A percentile compares a stretch with the other conserved stretches of the same genome.
phyloP scores from a whole-genome alignment of 331 rosid genomes.

The Dryas integrifolia region DNA sequence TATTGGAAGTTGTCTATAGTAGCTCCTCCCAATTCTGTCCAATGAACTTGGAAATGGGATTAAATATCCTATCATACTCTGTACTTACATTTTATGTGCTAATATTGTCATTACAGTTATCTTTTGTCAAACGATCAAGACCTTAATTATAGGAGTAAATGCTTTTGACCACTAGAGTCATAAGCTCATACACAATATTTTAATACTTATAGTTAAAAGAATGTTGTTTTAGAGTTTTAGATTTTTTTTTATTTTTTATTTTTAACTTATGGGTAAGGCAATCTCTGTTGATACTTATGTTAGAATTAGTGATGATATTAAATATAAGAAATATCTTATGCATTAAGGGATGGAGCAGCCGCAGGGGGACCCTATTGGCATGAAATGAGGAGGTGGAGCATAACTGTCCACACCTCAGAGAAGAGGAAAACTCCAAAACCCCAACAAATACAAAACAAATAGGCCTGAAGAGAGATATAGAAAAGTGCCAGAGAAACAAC shows the following conservation, averaged over 20 bases:
- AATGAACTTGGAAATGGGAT: conserved; percentile 4
- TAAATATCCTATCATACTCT: not conserved
- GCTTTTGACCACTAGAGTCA: too few species aligned
- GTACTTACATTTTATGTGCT: too few species aligned
- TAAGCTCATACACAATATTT: too few species aligned
- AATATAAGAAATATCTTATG: not conserved
- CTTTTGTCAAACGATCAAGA: too few species aligned
- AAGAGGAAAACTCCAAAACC: conserved; percentile 42
- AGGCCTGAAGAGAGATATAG: conserved; percentile 26
- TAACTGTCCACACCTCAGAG: conserved; percentile 41
- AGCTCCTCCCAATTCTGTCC: conserved; percentile 5
- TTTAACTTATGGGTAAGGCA: not conserved
- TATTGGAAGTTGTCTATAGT: conserved; percentile 7
- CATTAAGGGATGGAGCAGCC: not conserved
- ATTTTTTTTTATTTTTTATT: not conserved
- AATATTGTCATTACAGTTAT: too few species aligned
- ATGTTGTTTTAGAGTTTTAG: too few species aligned
- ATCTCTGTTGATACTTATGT: not conserved
- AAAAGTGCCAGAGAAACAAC: conserved; percentile 53
- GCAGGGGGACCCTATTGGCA: not conserved
- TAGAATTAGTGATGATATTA: not conserved
- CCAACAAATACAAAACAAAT: conserved; percentile 40
- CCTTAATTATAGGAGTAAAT: too few species aligned
- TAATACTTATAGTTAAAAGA: too few species aligned
- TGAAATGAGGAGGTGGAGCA: conserved; percentile 58